A percentile compares a stretch with the other conserved stretches of the same genome.
Evolutionary conservation across 2,329 filamentous ascomycete species (phyloP).

Genomic region (Claviceps cyperi): DNA sequence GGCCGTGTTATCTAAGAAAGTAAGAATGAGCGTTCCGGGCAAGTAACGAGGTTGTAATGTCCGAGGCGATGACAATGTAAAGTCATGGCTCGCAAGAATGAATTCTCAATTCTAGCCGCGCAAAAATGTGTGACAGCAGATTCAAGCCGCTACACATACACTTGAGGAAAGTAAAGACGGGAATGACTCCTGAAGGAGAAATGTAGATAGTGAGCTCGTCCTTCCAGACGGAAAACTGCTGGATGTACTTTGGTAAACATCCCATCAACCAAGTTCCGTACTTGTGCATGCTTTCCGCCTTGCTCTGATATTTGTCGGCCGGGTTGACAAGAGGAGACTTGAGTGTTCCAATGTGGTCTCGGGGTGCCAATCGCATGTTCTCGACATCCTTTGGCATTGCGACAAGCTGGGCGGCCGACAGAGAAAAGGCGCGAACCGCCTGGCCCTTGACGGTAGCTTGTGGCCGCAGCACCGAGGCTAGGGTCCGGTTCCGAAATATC

Average conservation of each 20-base stretch:
- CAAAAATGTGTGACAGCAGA: not conserved
- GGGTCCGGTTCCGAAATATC: constrained; percentile 39
- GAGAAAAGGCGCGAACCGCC: constrained; percentile 35
- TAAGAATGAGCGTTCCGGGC: not conserved
- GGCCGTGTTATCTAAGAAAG: constrained; percentile 63
- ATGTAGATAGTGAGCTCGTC: constrained; percentile 95
- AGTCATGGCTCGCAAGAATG: not conserved
- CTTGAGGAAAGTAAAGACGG: constrained; percentile 89
- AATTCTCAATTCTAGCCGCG: not conserved
- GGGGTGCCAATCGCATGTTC: constrained; percentile 53
- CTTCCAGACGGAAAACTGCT: constrained; percentile 99
- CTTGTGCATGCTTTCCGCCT: constrained; percentile 75
- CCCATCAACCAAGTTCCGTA: constrained; percentile 97
- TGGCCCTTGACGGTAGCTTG: constrained; percentile 25
- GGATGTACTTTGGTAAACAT: constrained; percentile 91
- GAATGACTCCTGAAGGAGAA: constrained; percentile 72
- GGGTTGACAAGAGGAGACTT: constrained; percentile 76
- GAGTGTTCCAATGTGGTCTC: constrained; percentile 46
- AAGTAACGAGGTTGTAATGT: not conserved
- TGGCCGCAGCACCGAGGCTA: constrained; percentile 42
- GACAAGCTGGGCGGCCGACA: constrained; percentile 33
- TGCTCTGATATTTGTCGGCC: constrained; percentile 80
- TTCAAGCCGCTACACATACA: constrained; percentile 27
- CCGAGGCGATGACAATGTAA: not conserved
- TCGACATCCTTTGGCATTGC: constrained; percentile 44